Conservation (phyloP, 768 basidiomycete species). For the Boletus rufocinnamomeus region DNA sequence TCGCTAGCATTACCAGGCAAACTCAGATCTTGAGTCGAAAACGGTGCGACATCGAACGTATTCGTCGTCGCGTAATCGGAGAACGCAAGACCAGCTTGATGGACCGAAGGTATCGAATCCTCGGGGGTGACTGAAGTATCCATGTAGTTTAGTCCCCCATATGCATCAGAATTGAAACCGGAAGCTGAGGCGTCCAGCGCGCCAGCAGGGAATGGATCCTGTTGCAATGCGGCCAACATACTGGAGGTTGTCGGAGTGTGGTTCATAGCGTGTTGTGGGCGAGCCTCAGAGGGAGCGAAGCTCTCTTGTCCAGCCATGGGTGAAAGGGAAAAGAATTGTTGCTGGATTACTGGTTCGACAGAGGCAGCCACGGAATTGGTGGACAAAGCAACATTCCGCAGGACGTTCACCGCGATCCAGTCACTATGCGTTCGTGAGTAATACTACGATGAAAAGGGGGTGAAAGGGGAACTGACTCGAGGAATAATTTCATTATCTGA, state of each 20-base stretch:
- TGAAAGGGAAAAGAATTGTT: slow-evolving; percentile 82
- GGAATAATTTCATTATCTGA: slow-evolving; percentile 88
- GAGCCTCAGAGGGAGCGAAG: slow-evolving; percentile 65
- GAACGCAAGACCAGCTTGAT: slow-evolving; percentile 67
- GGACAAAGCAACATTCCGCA: slow-evolving; percentile 83
- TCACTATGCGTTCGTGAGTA: slow-evolving; percentile 53
- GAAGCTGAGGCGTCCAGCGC: slow-evolving; percentile 65
- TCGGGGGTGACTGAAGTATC: slow-evolving; percentile 67
- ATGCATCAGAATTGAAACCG: slow-evolving; percentile 67
- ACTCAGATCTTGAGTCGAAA: slow-evolving; percentile 65
- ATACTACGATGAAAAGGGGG: slow-evolving; percentile 8
- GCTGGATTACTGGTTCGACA: slow-evolving; percentile 89
- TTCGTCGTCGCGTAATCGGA: slow-evolving; percentile 66
- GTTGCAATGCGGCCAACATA: slow-evolving; percentile 87
- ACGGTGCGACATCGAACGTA: slow-evolving; percentile 71
- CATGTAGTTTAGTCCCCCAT: slow-evolving; percentile 74
- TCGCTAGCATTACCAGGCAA: slow-evolving; percentile 59
- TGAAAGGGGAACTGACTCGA: slow-evolving; percentile 63
- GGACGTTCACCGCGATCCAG: slow-evolving; percentile 89
- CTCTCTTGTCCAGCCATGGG: slow-evolving; percentile 89
- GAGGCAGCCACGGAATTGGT: slow-evolving; percentile 92
- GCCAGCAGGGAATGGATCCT: slow-evolving; percentile 66
- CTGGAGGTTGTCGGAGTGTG: slow-evolving; percentile 87
- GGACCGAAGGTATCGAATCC: slow-evolving; percentile 59
- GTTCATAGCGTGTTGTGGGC: slow-evolving; percentile 64